These are phyloP conservation scores for Aureobasidium sp. DNA, from an alignment of 2,329 filamentous ascomycete genomes.

Conservation along the genomic window DNA sequence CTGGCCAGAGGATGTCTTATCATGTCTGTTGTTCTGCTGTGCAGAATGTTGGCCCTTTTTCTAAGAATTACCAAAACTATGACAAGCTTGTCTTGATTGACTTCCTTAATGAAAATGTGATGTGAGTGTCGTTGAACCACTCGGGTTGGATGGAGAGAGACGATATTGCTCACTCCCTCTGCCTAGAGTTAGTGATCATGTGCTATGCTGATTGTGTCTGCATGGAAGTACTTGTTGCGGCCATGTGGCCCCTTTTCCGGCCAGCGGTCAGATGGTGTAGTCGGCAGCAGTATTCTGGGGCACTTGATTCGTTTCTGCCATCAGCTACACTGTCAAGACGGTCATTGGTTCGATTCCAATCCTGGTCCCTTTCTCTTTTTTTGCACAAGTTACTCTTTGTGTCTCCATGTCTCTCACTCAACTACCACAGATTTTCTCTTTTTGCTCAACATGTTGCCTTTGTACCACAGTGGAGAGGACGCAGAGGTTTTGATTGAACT, in stretches of 20 bases:
- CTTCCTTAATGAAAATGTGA: not conserved
- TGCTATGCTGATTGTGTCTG: not conserved
- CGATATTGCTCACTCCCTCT: too few relatives aligned
- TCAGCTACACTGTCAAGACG: not conserved
- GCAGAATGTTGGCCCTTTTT: not conserved
- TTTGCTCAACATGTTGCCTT: too few relatives aligned
- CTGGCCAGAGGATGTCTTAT: conserved; percentile 9
- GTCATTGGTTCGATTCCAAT: not conserved
- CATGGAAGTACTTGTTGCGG: not conserved
- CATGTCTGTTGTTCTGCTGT: not conserved
- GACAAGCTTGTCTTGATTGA: not conserved
- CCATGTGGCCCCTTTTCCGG: not conserved
- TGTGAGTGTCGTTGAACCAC: not conserved
- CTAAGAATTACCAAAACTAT: not conserved
- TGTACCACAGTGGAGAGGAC: too few relatives aligned
- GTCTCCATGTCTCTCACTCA: too few relatives aligned
- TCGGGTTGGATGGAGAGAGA: too few relatives aligned
- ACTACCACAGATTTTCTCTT: too few relatives aligned
- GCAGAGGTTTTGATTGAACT: too few relatives aligned
- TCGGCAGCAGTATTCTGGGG: not conserved
- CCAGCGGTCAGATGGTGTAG: not conserved
- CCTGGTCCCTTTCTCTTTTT: not conserved
- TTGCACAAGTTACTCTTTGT: too few relatives aligned
- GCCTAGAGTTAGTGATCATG: not conserved
- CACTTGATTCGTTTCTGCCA: not conserved